Base-by-base conservation (phyloP, 2,329 filamentous ascomycete genomes). In the Microcera coccophila region DNA sequence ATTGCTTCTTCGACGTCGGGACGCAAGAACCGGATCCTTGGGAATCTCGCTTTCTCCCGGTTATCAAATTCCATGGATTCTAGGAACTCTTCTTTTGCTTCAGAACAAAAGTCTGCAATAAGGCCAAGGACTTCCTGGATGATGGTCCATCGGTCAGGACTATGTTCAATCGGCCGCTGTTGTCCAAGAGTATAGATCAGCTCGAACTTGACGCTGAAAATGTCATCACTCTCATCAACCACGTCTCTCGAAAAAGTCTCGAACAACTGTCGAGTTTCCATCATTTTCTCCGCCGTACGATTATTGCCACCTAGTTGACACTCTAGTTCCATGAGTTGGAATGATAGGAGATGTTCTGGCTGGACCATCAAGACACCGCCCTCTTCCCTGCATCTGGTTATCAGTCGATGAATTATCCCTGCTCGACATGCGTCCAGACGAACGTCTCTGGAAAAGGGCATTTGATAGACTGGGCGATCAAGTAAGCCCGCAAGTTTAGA, bases 211-310 rank as follows among this genome's bases (percentile, higher is more conserved):
- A 74, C 69, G 34, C 71, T 78, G 33, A 84, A 76, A 41, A 78
- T 79, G 43, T 85, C 79, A 36, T 86, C 82, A 28, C 76, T 81
- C 58, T 86, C 81, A 44, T 85, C 81, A 0, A 85, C 66, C 2
- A 86, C 68, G 45, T 84, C 80, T 0, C 79, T 65, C 0, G 72
- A 67, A 2, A 60, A 46, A 0, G 38, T 14, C 20, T 75, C 60
- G 1, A 83, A 63, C 47, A 70, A 75, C 0, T 61, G 18, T n/a
- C 79, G 72, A 0, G 62, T 69, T 1, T 57, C 15, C 0, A 75
- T 46, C 12, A 80, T 54, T 1, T 45, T 34, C 1, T 45, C 36
- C 0, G 70, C 71, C 3, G 68, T 38, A 0, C 10, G 16, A 0
- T 34, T 15, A 0, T 54, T 17, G 2, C 65, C 52, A 0, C 51